These are phyloP conservation scores for Lodderomyces elongisporus DNA, from an alignment of 1,139 yeast genomes.

Conservation along the genomic window DNA sequence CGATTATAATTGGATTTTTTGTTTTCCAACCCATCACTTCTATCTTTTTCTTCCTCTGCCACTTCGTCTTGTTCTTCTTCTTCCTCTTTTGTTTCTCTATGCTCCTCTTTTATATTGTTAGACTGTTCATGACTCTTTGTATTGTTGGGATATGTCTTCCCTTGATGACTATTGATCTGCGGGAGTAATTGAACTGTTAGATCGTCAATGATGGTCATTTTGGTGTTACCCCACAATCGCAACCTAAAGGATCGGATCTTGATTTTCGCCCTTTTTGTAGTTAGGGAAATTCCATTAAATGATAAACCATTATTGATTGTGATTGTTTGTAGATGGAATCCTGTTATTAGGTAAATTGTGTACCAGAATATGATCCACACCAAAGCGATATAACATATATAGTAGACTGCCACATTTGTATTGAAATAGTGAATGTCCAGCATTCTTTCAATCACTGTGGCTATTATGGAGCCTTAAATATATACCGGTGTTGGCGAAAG, in stretches of 20 bases:
- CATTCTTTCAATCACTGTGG: too few relatives aligned
- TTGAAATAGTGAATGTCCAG: conserved; percentile 2
- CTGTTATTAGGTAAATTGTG: conserved; percentile 23
- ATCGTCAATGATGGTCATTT: conserved; percentile 28
- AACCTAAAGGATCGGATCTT: conserved; percentile 24
- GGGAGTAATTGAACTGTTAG: conserved; percentile 13
- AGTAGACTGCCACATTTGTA: conserved; percentile 6
- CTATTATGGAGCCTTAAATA: too few relatives aligned
- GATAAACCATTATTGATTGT: conserved; percentile 38
- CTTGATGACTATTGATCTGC: too few relatives aligned
- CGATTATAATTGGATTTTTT: conserved; percentile 1
- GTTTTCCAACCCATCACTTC: too few relatives aligned
- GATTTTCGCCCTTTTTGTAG: conserved; percentile 13
- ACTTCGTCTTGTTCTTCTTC: not conserved
- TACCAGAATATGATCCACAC: conserved; percentile 20
- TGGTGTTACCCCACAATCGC: conserved; percentile 39
- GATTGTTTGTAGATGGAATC: conserved; percentile 30
- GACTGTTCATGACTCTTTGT: not conserved
- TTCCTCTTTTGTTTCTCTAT: not conserved
- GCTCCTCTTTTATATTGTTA: not conserved
- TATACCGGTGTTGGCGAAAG: too few relatives aligned
- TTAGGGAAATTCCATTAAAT: conserved; percentile 28
- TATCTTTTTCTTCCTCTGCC: conserved; percentile 1
- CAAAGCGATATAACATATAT: conserved; percentile 3
- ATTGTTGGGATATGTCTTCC: not conserved